Conservation (phyloP, 345 rosid genomes). For the Melaleuca quinquenervia region DNA sequence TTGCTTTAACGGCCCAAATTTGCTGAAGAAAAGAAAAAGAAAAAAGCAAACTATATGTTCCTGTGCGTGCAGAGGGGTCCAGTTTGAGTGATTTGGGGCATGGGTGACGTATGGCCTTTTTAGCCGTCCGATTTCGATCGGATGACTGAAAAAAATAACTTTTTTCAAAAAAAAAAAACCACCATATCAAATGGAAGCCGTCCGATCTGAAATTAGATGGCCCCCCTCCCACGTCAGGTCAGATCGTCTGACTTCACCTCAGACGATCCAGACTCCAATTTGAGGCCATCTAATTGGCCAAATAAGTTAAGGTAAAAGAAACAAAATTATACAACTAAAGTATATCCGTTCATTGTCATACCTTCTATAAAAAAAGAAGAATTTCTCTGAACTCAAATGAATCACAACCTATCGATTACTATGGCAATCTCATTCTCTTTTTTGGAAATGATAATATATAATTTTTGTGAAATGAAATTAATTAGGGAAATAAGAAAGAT, state of each 20-base stretch:
- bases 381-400: neutral
- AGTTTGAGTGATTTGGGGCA: too few species aligned
- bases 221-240: too few species aligned
- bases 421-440: neutral
- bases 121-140: too few species aligned
- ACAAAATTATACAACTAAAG: neutral
- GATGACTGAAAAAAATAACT: too few species aligned
- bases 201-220: too few species aligned
- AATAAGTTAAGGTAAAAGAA: neutral
- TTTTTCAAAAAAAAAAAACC: too few species aligned
- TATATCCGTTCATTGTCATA: neutral
- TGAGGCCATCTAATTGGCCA: neutral
- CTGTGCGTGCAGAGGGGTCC: neutral
- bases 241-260: too few species aligned
- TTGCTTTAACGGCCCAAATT: neutral
- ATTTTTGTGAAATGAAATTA: neutral
- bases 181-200: too few species aligned
- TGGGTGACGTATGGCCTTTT: too few species aligned
- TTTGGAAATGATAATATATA: neutral
- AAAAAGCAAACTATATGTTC: neutral
- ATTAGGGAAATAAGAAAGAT: neutral
- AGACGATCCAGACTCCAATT: too few species aligned
- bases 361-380: neutral
- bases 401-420: neutral
- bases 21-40: neutral